phyloP scores from a whole-genome alignment of 768 basidiomycete species.

The Lactarius quietus region DNA sequence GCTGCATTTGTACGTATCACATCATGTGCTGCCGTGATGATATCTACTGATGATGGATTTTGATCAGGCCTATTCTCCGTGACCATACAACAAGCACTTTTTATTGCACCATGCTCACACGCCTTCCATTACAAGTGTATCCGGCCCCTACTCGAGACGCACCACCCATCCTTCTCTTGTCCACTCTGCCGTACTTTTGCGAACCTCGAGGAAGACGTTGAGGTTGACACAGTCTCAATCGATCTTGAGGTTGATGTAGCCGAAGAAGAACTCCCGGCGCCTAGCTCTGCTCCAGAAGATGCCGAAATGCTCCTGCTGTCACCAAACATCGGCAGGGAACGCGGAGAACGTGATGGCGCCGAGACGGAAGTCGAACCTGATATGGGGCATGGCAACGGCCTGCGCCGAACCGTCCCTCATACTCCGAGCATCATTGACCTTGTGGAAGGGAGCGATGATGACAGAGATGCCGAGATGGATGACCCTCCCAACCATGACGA shows the following conservation, averaged over 20 bases:
- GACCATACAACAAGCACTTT: conserved; percentile 91
- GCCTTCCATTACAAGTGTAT: conserved; percentile 98
- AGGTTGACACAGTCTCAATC: conserved; percentile 44
- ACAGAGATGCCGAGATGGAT: conserved; percentile 20
- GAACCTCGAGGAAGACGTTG: conserved; percentile 94
- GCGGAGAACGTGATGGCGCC: conserved; percentile 18
- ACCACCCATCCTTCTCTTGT: conserved; percentile 92
- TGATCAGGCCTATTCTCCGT: conserved; percentile 69
- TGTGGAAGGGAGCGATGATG: conserved; percentile 20
- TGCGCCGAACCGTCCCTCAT: conserved; percentile 13
- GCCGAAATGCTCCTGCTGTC: conserved; percentile 19
- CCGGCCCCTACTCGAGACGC: conserved; percentile 80
- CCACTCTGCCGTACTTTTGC: conserved; percentile 94
- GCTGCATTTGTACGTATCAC: conserved; percentile 79
- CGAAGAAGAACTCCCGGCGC: conserved; percentile 1
- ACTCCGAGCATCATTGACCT: conserved; percentile 23
- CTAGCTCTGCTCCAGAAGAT: conserved; percentile 4
- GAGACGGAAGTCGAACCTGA: conserved; percentile 24
- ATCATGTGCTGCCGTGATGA: conserved; percentile 10
- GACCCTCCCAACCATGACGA: not conserved
- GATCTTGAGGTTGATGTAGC: conserved; percentile 6
- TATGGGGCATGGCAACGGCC: not conserved
- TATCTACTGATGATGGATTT: conserved; percentile 3
- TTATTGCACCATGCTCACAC: conserved; percentile 97
- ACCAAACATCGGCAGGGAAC: conserved; percentile 13